Evolutionary conservation across 164 flowering plant species (phyloP).

Genomic region (Piper longum): DNA sequence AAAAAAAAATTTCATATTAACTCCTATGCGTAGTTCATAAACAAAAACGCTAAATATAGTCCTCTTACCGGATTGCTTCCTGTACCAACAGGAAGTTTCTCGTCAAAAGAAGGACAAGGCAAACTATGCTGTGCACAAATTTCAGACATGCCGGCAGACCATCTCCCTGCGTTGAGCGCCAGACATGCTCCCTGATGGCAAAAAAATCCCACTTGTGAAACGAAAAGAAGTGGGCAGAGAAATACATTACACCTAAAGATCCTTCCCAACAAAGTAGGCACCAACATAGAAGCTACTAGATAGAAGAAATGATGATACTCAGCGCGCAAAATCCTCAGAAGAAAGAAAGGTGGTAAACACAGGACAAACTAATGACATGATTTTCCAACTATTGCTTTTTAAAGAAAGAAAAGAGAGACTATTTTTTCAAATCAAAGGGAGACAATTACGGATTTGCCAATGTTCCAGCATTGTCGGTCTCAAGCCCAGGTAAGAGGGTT

Average conservation of each 20-base stretch:
- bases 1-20: too few species aligned
- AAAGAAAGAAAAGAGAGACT: too few species aligned
- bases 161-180: constrained; percentile 61
- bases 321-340: too few species aligned
- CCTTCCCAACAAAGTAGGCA: neutral
- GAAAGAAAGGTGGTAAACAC: too few species aligned
- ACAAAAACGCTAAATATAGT: neutral
- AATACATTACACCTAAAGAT: neutral
- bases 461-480: too few species aligned
- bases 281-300: neutral
- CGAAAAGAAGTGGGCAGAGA: neutral
- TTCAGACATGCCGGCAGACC: constrained; percentile 41
- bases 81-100: constrained; percentile 84
- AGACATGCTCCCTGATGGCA: constrained; percentile 67
- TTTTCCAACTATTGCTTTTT: too few species aligned
- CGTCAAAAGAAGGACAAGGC: constrained; percentile 51
- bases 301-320: too few species aligned
- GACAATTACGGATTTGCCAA: too few species aligned
- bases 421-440: too few species aligned
- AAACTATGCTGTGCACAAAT: constrained; percentile 55
- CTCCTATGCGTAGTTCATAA: neutral
- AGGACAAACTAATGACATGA: too few species aligned
- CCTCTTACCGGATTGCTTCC: constrained; percentile 97
- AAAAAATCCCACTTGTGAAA: neutral
- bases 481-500: too few species aligned